Base-by-base conservation (phyloP, 805 yeast species). In the Lipomyces oligophaga region DNA sequence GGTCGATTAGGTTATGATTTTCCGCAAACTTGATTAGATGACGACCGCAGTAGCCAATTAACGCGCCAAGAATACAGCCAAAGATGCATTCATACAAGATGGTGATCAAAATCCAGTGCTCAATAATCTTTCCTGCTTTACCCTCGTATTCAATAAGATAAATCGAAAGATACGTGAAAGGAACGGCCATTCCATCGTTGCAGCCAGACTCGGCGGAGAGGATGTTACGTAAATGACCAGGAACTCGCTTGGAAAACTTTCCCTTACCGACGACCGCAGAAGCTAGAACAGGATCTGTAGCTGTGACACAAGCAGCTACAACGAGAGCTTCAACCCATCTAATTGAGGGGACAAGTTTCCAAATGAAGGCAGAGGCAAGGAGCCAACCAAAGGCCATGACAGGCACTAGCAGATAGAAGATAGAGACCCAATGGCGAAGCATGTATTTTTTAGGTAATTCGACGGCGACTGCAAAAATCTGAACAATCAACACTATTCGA, bases 191-290 rank as follows among this genome's bases (percentile, higher is more conserved):
- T 35, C 97, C 97, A 62, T 88, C 97, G 65, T 88, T 88, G 63
- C 95, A 84, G 3, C 89, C 94, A 0, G 90, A 82, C 59, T 86
- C 95, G 0, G 95, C 95, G 25, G 89, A 78, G 21, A 89, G 69
- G 38, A 88, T 67, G 60, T 87, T 84, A 58, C 95, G 74, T 67
- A 88, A 72, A 66, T 88, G 96, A n/a, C 94, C 95, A 1, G 96
- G 95, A 15, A 88, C 95, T 45, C 95, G 76, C 60, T 78, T 78
- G 11, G 96, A 95, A 63, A 88, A 88, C 62, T 85, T 85, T 56
- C 95, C 95, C 59, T 85, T 88, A 64, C 96, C 95, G 8, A 88
- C 96, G 31, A 88, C 95, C 2, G 96, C 95, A 15, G 95, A 93
- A 1, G 96, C 96, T 60, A 88, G 73, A 34, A 88, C 93, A 5